A percentile compares a stretch with the other conserved stretches of the same genome.
These are phyloP conservation scores for Scytalidium sp. DNA, from an alignment of 2,329 filamentous ascomycete genomes.

Conservation along the genomic window DNA sequence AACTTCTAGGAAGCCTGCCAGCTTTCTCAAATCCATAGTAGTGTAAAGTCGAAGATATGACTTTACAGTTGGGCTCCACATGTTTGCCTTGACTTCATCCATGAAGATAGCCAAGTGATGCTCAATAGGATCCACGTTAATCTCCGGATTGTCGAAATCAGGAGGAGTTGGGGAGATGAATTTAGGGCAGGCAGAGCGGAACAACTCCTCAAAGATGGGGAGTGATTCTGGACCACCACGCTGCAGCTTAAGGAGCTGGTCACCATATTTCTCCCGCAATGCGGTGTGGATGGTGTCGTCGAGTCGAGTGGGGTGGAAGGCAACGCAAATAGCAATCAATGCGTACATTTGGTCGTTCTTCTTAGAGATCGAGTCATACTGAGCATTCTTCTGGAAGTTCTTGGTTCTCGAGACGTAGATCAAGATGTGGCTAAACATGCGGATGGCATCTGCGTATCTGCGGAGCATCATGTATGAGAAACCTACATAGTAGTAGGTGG, in stretches of 20 bases:
- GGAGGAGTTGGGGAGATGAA: conserved; percentile 98
- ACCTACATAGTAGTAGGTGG: conserved; percentile 99
- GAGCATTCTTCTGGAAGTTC: conserved; percentile 99
- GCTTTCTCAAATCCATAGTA: conserved; percentile 98
- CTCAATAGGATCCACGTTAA: conserved; percentile 96
- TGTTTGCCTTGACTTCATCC: conserved; percentile 99
- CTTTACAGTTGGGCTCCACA: conserved; percentile 96
- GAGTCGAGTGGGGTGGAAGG: conserved; percentile 93
- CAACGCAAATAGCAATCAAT: conserved; percentile 96
- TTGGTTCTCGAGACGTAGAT: conserved; percentile 98
- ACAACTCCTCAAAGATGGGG: conserved; percentile 96
- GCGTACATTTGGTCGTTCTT: conserved; percentile 99
- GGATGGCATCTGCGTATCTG: conserved; percentile 97
- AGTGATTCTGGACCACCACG: conserved; percentile 93
- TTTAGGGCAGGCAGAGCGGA: conserved; percentile 96
- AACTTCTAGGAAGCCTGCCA: conserved; percentile 94
- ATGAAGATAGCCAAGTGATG: conserved; percentile 98
- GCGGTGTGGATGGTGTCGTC: conserved; percentile 99
- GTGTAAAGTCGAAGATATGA: conserved; percentile 99
- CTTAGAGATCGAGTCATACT: conserved; percentile 99
- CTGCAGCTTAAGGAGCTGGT: conserved; percentile 96
- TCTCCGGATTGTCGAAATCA: conserved; percentile 93
- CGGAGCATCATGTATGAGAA: conserved; percentile 99
- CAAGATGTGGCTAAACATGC: conserved; percentile 99
- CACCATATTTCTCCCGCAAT: conserved; percentile 97